These are phyloP conservation scores for Diospyros kaki DNA, from an alignment of 148 eudicot genomes.

Conservation along the genomic window DNA sequence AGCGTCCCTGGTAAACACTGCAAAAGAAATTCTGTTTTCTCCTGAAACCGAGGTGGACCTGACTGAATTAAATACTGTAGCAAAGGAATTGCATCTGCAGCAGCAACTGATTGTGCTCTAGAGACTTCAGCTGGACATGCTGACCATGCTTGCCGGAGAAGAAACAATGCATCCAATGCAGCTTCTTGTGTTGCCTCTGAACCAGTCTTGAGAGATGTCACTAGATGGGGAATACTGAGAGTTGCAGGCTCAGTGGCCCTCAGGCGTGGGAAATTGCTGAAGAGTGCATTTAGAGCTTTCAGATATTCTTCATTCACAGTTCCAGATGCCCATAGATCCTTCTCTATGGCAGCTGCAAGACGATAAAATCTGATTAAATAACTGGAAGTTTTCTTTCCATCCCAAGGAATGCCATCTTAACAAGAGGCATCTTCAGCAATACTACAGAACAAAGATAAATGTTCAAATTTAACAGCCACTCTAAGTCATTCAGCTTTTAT, in stretches of 20 bases:
- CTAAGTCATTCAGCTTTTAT: background rate
- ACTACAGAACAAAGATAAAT: background rate
- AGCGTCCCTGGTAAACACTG: conserved; percentile 96
- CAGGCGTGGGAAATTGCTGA: conserved; percentile 92
- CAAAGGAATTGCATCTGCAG: conserved; percentile 94
- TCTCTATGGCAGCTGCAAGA: conserved; percentile 84
- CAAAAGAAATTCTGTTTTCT: conserved; percentile 85
- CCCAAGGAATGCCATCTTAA: background rate
- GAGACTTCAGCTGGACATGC: conserved; percentile 99
- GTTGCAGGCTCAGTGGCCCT: conserved; percentile 99
- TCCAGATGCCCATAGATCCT: conserved; percentile 94
- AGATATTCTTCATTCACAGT: conserved; percentile 88
- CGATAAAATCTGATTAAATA: conserved; percentile 15
- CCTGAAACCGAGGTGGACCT: conserved; percentile 98
- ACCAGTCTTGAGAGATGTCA: conserved; percentile 90
- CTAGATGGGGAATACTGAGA: conserved; percentile 93
- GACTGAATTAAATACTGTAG: conserved; percentile 90
- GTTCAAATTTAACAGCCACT: background rate
- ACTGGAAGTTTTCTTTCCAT: background rate
- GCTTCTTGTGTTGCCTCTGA: conserved; percentile 98
- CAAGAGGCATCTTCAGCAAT: conserved; percentile 1
- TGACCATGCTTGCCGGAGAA: conserved; percentile 98
- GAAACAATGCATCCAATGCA: conserved; percentile 84
- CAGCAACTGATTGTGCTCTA: conserved; percentile 93
- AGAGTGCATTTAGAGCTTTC: conserved; percentile 83